A percentile compares a stretch with the other conserved stretches of the same genome.
Conservation (phyloP, 202 grass and related monocot species). For the Carex sylvatica region DNA sequence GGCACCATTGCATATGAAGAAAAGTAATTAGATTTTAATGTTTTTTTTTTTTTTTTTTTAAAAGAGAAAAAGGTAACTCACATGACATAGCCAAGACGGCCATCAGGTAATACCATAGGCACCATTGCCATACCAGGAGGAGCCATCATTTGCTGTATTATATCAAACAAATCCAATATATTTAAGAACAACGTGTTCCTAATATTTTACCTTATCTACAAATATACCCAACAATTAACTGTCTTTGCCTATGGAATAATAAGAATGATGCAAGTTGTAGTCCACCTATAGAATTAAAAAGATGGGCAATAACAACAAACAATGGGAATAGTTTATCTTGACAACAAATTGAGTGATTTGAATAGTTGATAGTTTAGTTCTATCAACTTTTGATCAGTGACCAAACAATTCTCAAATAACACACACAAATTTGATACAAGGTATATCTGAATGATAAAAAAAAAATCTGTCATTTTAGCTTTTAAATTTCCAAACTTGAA, state of each 20-base stretch:
- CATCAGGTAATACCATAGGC: conserved; percentile 64
- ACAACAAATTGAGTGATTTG: not conserved
- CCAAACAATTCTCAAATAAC: conserved; percentile 4
- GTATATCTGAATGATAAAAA: not conserved
- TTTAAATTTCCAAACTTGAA: not conserved
- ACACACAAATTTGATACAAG: not conserved
- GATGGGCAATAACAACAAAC: not conserved
- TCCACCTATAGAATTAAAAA: too few species aligned
- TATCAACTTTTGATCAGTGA: not conserved
- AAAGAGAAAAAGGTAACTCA: conserved; percentile 30
- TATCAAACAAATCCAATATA: conserved; percentile 1
- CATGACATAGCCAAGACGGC: conserved; percentile 63
- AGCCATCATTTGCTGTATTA: conserved; percentile 46
- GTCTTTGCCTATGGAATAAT: not conserved
- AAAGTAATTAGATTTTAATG: not conserved
- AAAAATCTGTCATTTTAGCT: not conserved
- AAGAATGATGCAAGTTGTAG: not conserved
- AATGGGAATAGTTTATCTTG: not conserved
- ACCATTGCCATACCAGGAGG: conserved; percentile 59
- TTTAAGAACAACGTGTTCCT: not conserved
- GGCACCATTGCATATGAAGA: not conserved
- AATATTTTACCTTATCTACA: not conserved
- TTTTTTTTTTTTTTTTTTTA: not conserved
- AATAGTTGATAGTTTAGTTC: not conserved
- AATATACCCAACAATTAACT: not conserved